phyloP scores from a whole-genome alignment of 257 asterid genomes.

The Plectranthus barbatus region DNA sequence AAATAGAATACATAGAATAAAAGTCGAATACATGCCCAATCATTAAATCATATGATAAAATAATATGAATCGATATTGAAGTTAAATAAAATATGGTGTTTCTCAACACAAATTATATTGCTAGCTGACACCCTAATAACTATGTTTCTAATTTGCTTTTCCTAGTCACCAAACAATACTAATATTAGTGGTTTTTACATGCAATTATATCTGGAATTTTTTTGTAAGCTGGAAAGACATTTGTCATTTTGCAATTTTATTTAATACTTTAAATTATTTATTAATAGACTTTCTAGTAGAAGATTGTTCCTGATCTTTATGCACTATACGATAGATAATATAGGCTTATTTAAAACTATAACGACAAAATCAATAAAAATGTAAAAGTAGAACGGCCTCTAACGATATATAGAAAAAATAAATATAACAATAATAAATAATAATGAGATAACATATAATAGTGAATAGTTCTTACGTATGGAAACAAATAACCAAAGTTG shows the following conservation, averaged over 20 bases:
- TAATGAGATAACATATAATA: background rate
- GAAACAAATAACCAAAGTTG: conserved; percentile 9
- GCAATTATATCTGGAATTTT: background rate
- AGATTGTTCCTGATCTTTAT: background rate
- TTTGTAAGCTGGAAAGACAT: background rate
- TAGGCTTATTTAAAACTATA: background rate
- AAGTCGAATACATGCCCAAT: too few relatives aligned
- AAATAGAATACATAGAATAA: too few relatives aligned
- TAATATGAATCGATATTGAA: too few relatives aligned
- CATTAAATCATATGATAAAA: too few relatives aligned
- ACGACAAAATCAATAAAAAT: background rate
- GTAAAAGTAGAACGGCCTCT: background rate
- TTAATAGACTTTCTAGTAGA: too few relatives aligned
- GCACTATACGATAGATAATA: conserved; percentile 5
- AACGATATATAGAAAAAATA: too few relatives aligned
- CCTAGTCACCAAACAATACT: background rate
- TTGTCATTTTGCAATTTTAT: conserved; percentile 3
- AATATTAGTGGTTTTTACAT: background rate
- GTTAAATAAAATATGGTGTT: too few relatives aligned
- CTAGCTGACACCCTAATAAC: too few relatives aligned
- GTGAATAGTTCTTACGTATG: background rate
- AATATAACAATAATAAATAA: background rate
- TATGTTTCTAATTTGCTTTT: background rate
- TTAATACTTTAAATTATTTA: background rate
- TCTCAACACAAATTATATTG: too few relatives aligned